Conservation (phyloP, 2,329 filamentous ascomycete species). For the Scedosporium dehoogii region DNA sequence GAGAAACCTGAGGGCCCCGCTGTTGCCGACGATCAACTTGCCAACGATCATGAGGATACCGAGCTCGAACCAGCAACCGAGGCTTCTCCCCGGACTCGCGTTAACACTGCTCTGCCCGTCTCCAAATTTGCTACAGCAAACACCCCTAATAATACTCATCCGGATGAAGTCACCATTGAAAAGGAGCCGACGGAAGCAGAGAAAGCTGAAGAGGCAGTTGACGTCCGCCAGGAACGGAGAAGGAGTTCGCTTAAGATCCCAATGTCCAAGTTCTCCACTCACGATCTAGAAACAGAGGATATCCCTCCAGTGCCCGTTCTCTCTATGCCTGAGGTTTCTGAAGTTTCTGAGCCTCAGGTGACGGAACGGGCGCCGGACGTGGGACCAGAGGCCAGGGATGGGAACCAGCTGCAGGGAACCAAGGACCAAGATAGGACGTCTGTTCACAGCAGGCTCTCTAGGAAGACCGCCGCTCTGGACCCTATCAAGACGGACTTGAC, state of each 20-base stretch:
- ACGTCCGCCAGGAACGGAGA: neutral
- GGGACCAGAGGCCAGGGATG: neutral
- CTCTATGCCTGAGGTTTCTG: neutral
- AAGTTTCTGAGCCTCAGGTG: neutral
- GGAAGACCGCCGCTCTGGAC: conserved; percentile 31
- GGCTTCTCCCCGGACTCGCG: neutral
- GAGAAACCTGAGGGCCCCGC: neutral
- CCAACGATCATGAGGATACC: conserved; percentile 1
- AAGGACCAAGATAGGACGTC: conserved; percentile 17
- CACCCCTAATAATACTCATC: neutral
- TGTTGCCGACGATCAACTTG: neutral
- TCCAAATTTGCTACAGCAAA: neutral
- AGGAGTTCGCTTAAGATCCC: conserved; percentile 17
- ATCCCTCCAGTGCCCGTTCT: conserved; percentile 1
- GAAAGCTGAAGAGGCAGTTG: conserved; percentile 5
- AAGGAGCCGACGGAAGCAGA: conserved; percentile 3
- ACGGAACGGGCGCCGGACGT: neutral
- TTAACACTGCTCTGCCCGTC: neutral
- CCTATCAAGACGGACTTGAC: conserved; percentile 45
- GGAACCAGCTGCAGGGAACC: conserved; percentile 7
- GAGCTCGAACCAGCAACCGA: conserved; percentile 3
- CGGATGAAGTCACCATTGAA: conserved; percentile 4
- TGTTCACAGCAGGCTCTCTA: conserved; percentile 20
- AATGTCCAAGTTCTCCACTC: conserved; percentile 34
- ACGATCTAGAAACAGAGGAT: conserved; percentile 17